Evolutionary conservation across 805 yeast genomes (phyloP), one percentile per base, ranked within the genome.

Genomic region (Metahyphopichia silvanorum): DNA sequence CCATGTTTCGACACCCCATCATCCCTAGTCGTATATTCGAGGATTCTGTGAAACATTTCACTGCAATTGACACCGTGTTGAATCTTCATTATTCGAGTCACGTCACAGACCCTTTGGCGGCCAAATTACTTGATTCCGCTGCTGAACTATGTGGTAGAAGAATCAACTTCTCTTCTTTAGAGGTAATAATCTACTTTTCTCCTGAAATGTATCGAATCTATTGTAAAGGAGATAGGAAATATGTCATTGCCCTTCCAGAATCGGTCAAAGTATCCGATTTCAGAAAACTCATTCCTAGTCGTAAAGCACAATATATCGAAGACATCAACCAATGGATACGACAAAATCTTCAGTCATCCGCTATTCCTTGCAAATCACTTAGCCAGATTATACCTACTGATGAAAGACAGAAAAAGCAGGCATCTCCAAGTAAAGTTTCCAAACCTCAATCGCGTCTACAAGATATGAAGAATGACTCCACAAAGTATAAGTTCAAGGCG

Each of bases 401-500:
- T n/a, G 14, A 14, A 11, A 10, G 10, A 8, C 21, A 20, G 10
- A 12, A 2, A 13, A 24, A 24, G 13, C 9, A 13, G 12, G 14
- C 36, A 15, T 36, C 39, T 5, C 41, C 44, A 14, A 29, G 32
- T 12, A 16, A 37, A 34, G 28, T 29, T 28, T 12, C 25, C 9
- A 21, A 26, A 19, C 33, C 39, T 15, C 9, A 17, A 11, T 13
- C 25, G 16, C 25, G 13, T 22, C 13, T 22, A 21, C 24, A 16
- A 20, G 40, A 38, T 2, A 41, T 66, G 29, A 51, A 53, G 33
- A 71, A 70, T 38, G 56, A 56, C 20, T 38, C 60, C 9, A 43
- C 59, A 1, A 63, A 58, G 29, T 70, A 63, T 46, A 48, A 46
- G 25, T 70, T 65, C 38, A 54, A 53, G 27, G 62, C 55, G 23